Percentiles rank a stretch among this genome's conserved stretches.
Evolutionary conservation across 192 early-diverging fungal species (phyloP).

Genomic region (Gryganskiella cystojenkinii): DNA sequence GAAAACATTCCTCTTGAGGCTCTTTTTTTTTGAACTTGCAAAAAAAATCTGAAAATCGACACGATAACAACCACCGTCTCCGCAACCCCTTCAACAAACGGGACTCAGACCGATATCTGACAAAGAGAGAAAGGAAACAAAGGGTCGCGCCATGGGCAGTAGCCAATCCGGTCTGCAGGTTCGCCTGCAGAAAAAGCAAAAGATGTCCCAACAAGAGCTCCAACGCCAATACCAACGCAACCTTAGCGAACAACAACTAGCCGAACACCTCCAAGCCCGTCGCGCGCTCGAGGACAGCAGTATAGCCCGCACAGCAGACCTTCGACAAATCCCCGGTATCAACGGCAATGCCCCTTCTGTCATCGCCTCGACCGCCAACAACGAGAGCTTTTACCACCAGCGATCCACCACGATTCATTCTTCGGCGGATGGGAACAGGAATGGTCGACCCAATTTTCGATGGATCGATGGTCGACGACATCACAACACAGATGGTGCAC

Average conservation of each 20-base stretch:
- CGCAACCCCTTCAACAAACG: background rate
- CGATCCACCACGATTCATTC: constrained; percentile 26
- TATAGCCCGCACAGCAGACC: constrained; percentile 12
- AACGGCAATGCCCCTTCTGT: constrained; percentile 37
- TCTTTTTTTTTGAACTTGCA: too few relatives aligned
- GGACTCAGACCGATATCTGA: background rate
- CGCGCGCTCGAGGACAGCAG: constrained; percentile 33
- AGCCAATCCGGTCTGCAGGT: constrained; percentile 32
- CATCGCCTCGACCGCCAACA: constrained; percentile 46
- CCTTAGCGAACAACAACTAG: constrained; percentile 48
- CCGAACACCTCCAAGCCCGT: constrained; percentile 31
- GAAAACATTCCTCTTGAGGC: background rate
- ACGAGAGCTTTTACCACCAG: constrained; percentile 51
- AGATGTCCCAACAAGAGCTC: constrained; percentile 41
- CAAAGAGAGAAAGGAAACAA: background rate
- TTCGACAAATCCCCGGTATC: constrained; percentile 39
- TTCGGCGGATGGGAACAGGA: background rate
- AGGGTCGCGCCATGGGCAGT: constrained; percentile 26
- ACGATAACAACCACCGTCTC: too few relatives aligned
- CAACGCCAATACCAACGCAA: constrained; percentile 48
- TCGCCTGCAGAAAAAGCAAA: constrained; percentile 45
- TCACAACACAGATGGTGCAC: constrained; percentile 44
- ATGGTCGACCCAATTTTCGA: constrained; percentile 30
- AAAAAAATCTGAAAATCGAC: too few relatives aligned
- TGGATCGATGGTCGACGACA: constrained; percentile 55